Conservation (phyloP, 2,329 filamentous ascomycete genomes). For the Penicillium janthinellum region DNA sequence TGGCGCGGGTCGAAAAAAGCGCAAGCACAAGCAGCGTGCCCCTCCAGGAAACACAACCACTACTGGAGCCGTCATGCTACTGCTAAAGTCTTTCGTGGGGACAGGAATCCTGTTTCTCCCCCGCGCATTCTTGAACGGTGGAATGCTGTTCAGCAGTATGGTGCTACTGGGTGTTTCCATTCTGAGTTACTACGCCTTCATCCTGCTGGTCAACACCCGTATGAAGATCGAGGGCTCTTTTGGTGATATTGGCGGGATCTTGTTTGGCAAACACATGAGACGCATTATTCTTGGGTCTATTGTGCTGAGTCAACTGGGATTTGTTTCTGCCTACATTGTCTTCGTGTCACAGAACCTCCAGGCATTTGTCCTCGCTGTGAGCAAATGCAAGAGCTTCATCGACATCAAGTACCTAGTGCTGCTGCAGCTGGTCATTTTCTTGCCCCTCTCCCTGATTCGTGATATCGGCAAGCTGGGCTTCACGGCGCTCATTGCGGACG, state of each 20-base stretch:
- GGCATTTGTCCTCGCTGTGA: constrained; percentile 89
- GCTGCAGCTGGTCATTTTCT: constrained; percentile 92
- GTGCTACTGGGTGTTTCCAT: constrained; percentile 83
- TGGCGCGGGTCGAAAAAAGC: constrained; percentile 69
- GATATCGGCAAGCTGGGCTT: constrained; percentile 98
- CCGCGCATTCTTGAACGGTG: constrained; percentile 90
- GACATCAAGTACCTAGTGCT: constrained; percentile 88
- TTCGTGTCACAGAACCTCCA: constrained; percentile 96
- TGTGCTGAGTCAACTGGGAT: constrained; percentile 92
- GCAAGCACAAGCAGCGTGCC: constrained; percentile 74
- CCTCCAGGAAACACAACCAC: constrained; percentile 75
- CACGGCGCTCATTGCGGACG: constrained; percentile 88
- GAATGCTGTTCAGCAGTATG: constrained; percentile 94
- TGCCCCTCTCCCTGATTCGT: constrained; percentile 88
- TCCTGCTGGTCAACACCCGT: constrained; percentile 84
- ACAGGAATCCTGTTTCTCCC: constrained; percentile 94
- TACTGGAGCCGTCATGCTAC: constrained; percentile 75
- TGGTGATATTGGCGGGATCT: constrained; percentile 89
- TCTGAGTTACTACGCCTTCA: constrained; percentile 96
- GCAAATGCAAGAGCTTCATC: constrained; percentile 81
- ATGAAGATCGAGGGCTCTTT: constrained; percentile 90
- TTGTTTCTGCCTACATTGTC: constrained; percentile 92
- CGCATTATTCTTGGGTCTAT: constrained; percentile 86
- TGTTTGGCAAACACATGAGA: constrained; percentile 91
- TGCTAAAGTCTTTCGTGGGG: constrained; percentile 97